Conservation (phyloP, 805 yeast genomes). For the Millerozyma miso region DNA sequence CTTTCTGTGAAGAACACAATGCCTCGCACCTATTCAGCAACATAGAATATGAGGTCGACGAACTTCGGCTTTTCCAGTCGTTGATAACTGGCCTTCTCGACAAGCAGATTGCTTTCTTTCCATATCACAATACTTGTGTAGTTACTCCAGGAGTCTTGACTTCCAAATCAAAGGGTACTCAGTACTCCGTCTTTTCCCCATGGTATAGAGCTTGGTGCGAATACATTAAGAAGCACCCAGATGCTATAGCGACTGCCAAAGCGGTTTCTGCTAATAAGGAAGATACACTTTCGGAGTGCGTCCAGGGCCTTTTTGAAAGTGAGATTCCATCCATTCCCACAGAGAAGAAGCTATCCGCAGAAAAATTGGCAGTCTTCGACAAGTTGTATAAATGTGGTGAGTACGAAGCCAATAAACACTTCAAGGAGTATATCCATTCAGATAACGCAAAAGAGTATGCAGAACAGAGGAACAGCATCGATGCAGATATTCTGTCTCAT, state of each 20-base stretch:
- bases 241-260: no score
- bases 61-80: conserved; percentile 26
- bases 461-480: conserved; percentile 26
- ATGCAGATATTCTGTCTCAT: conserved; percentile 31
- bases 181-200: conserved; percentile 41
- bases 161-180: conserved; percentile 33
- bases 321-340: not conserved
- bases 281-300: not conserved
- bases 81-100: conserved; percentile 12
- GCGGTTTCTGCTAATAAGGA: not conserved
- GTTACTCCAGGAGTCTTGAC: conserved; percentile 36
- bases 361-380: conserved; percentile 10
- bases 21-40: conserved; percentile 30
- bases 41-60: conserved; percentile 44
- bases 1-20: conserved; percentile 21
- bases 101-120: conserved; percentile 16
- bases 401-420: conserved; percentile 23
- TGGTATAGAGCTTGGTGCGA: conserved; percentile 39
- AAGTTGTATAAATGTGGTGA: conserved; percentile 30
- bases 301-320: not conserved
- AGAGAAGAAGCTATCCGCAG: not conserved
- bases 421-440: conserved; percentile 17
- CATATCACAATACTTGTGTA: conserved; percentile 38
- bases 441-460: conserved; percentile 26
- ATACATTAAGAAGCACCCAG: conserved; percentile 15